Evolutionary conservation across 2,329 filamentous ascomycete species (phyloP).

Genomic region (Stagonosporopsis tanaceti): DNA sequence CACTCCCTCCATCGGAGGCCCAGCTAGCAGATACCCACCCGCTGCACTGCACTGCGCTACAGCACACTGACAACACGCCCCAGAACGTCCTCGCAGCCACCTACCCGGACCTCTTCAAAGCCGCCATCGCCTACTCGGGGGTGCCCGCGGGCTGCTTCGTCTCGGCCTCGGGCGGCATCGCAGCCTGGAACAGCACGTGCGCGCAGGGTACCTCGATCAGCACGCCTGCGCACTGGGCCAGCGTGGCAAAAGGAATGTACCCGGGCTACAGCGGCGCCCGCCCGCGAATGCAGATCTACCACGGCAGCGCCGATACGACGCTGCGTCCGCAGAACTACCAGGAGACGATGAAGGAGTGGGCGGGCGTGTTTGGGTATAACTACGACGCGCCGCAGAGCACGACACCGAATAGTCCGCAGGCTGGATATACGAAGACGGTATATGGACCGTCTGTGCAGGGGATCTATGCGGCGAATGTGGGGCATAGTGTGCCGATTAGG

Average conservation of each 20-base stretch:
- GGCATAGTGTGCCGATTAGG: slow-evolving; percentile 46
- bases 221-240: slow-evolving; percentile 59
- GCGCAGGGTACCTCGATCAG: slow-evolving; percentile 57
- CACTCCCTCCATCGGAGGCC: no score
- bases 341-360: slow-evolving; percentile 57
- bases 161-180: slow-evolving; percentile 51
- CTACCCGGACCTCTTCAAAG: slow-evolving; percentile 64
- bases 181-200: slow-evolving; percentile 63
- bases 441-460: slow-evolving; percentile 46
- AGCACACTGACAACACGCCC: slow-evolving; percentile 6
- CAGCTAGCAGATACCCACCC: no score
- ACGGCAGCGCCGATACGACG: slow-evolving; percentile 61
- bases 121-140: slow-evolving; percentile 61
- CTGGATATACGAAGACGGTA: slow-evolving; percentile 42
- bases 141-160: slow-evolving; percentile 65
- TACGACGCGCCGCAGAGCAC: slow-evolving; percentile 44
- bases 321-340: slow-evolving; percentile 63
- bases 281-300: slow-evolving; percentile 66
- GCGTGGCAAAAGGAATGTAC: slow-evolving; percentile 56
- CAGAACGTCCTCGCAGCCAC: slow-evolving; percentile 59
- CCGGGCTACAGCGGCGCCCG: slow-evolving; percentile 59
- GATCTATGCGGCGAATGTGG: slow-evolving; percentile 46
- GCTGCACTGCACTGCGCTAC: no score
- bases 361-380: slow-evolving; percentile 43
- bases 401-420: slow-evolving; percentile 40